Percentiles rank a stretch among this genome's conserved stretches.
These are phyloP conservation scores for Acorus calamus DNA, from an alignment of 106 monocot species.

Conservation along the genomic window DNA sequence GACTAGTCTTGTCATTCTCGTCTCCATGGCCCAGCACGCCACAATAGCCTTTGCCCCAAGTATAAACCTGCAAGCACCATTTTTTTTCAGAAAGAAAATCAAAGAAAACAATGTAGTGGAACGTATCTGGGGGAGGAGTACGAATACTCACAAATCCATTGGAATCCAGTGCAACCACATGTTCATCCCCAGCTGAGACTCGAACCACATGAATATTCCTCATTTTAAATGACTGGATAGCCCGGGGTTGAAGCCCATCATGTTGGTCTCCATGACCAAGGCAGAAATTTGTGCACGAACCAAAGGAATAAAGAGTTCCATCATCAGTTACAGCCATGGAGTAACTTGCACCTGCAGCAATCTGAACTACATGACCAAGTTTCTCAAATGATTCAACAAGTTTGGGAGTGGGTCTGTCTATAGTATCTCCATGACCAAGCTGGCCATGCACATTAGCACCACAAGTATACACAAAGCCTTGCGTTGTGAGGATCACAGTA, in stretches of 20 bases:
- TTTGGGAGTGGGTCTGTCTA: conserved; percentile 63
- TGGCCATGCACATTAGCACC: conserved; percentile 90
- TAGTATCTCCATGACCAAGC: conserved; percentile 82
- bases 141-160: conserved; percentile 55
- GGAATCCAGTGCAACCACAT: conserved; percentile 96
- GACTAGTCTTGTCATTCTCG: conserved; percentile 85
- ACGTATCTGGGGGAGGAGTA: not conserved
- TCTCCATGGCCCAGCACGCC: conserved; percentile 94
- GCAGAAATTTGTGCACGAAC: conserved; percentile 92
- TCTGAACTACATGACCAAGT: conserved; percentile 53
- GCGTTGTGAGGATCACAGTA: conserved; percentile 61
- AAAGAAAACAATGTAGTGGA: not conserved
- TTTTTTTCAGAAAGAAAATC: not conserved
- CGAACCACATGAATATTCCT: conserved; percentile 68
- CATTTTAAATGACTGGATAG: conserved; percentile 61
- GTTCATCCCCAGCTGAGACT: conserved; percentile 94
- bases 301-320: conserved; percentile 80
- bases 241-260: conserved; percentile 69
- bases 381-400: conserved; percentile 40
- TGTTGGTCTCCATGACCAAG: conserved; percentile 92
- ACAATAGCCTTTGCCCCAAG: conserved; percentile 98
- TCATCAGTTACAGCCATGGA: conserved; percentile 71
- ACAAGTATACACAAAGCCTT: conserved; percentile 79
- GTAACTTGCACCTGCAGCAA: conserved; percentile 87
- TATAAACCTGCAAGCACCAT: conserved; percentile 61